phyloP scores from a whole-genome alignment of 2,329 filamentous ascomycete species.

The Chaetomiaceae sp. region DNA sequence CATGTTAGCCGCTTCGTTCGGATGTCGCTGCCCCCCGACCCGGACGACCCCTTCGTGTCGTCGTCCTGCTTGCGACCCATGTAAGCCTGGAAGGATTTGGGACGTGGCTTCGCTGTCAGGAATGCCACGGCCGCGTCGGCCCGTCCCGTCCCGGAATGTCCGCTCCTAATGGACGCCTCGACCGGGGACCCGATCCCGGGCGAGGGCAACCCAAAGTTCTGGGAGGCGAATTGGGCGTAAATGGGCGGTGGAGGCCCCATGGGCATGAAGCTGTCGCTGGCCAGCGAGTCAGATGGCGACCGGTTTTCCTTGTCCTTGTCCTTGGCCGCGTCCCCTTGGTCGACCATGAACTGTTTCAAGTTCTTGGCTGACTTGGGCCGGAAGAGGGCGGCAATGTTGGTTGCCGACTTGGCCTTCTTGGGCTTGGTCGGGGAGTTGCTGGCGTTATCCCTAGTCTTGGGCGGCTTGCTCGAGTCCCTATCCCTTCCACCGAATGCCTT shows the following conservation, averaged over 20 bases:
- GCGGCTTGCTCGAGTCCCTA: constrained; percentile 34
- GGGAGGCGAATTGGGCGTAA: constrained; percentile 67
- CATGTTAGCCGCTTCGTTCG: constrained; percentile 23
- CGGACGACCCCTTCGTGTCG: constrained; percentile 11
- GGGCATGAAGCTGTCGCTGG: constrained; percentile 12
- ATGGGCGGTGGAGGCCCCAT: constrained; percentile 58
- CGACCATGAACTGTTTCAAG: constrained; percentile 44
- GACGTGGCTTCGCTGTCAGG: constrained; percentile 39
- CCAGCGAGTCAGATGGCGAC: constrained; percentile 51
- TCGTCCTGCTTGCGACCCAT: constrained; percentile 17
- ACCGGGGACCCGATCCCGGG: constrained; percentile 3
- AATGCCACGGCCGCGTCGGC: constrained; percentile 21
- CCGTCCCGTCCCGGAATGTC: constrained; percentile 19
- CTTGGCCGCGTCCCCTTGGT: constrained; percentile 37
- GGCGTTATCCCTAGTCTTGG: constrained; percentile 35
- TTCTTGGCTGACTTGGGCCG: constrained; percentile 70
- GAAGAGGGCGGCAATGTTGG: constrained; percentile 71
- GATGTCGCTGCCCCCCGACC: constrained; percentile 16
- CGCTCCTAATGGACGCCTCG: constrained; percentile 22
- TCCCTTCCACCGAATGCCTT: constrained; percentile 37
- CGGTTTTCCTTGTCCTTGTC: constrained; percentile 89
- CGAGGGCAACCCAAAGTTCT: constrained; percentile 11
- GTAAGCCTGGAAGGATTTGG: constrained; percentile 47
- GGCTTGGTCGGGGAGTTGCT: constrained; percentile 55
- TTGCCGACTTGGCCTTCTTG: constrained; percentile 77